Conservation (phyloP, 2,329 filamentous ascomycete species). For the Phaeosphaeriaceae sp. region DNA sequence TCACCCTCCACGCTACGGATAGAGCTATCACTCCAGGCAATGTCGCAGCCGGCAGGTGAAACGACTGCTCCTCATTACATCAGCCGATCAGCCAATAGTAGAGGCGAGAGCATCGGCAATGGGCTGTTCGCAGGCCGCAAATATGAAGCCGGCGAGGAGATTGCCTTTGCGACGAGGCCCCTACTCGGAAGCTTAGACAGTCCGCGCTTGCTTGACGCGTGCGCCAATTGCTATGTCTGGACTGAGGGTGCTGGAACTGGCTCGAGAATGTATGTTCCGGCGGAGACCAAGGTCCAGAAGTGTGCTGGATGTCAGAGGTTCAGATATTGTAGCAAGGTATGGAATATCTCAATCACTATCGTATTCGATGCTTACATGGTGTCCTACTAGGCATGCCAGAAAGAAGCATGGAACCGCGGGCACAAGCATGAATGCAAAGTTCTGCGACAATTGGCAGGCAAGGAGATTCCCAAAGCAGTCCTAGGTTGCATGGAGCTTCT, state of each 20-base stretch:
- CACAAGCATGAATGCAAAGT: constrained; percentile 68
- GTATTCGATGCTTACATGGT: constrained; percentile 8
- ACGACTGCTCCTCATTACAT: constrained; percentile 24
- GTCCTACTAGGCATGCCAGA: constrained; percentile 61
- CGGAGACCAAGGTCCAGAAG: constrained; percentile 53
- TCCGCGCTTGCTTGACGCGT: constrained; percentile 60
- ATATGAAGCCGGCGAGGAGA: constrained; percentile 57
- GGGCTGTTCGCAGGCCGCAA: constrained; percentile 62
- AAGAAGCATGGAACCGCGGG: constrained; percentile 63
- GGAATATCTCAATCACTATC: background rate
- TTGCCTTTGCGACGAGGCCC: constrained; percentile 59
- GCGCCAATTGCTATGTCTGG: constrained; percentile 64
- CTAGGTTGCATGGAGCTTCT: constrained; percentile 64
- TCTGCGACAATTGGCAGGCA: constrained; percentile 52
- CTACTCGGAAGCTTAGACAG: constrained; percentile 63
- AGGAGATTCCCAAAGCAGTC: constrained; percentile 61
- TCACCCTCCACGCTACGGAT: background rate
- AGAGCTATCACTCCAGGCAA: background rate
- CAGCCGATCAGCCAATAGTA: constrained; percentile 26
- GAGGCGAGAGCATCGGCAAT: constrained; percentile 50
- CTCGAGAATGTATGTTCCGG: constrained; percentile 41
- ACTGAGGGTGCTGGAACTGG: constrained; percentile 40
- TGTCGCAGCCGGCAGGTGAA: background rate
- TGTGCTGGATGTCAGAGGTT: constrained; percentile 66
- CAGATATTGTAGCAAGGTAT: constrained; percentile 66